Base-by-base conservation (phyloP, 345 rosid species). In the Rhodomyrtus tomentosa region DNA sequence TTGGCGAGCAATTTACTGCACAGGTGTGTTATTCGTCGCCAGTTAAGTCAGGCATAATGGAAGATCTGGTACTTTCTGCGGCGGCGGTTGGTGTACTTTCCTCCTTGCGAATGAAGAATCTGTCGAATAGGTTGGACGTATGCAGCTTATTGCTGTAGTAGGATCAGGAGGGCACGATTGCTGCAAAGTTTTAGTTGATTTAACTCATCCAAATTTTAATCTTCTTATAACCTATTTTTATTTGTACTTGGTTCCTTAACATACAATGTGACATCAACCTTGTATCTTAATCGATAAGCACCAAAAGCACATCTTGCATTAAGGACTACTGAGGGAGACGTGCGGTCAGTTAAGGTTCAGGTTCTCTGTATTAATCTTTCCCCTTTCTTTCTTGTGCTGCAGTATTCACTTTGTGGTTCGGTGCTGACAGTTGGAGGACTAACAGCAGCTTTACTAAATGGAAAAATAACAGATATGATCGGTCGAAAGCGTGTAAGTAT, bases 1-100 rank as follows among this genome's bases (percentile, higher is more conserved):
- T 56, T 68, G 76, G 76, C 1, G 12, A 32, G 42, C 42, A 68
- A 68, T 32, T 32, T 32, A 32, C 76, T 68, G 76, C 50, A 45
- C 83, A 90, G 93, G 51, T 9, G 22, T 92, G 92, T 55, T 92
- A 88, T 83, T 88, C 91, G 52, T 89, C 93, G 27, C 88, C 88
- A 73, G 88, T 87, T 73, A 89, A 89, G 82, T 82, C 88, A 36
- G 93, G 88, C 84, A 89, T 92, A 72, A 82, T 72, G 85, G 80
- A 85, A 52, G 93, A 91, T 32, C 73, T 91, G 14, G 87, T 80
- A 25, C 91, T 91, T 81, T 88, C 92, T 80, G 48, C 84, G 2
- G 88, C 88, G 2, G 68, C 22, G 50, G 91, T 89, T 81, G 83
- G 90, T 85, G 18, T 48, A 5, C 74, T 59, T 45, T 83, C 38